Percentiles rank a stretch among this genome's conserved stretches.
Conservation (phyloP, 176 grass and related monocot genomes). For the Dactylis glomerata region DNA sequence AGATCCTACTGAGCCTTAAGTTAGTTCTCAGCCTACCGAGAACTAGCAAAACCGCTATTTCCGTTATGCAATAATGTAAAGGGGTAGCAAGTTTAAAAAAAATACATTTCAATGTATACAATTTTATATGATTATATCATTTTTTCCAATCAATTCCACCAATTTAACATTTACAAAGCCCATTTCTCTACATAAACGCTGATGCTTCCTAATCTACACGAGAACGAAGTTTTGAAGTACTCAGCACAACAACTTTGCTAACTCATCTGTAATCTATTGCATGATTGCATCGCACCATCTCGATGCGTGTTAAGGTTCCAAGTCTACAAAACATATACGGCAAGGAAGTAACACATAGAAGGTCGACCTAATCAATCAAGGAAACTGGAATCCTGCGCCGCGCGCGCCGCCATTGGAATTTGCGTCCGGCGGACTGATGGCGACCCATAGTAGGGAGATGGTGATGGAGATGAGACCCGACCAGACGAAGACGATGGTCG, state of each 20-base stretch:
- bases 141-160: background rate
- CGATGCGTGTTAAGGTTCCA: background rate
- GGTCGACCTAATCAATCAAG: background rate
- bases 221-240: background rate
- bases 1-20: too few species aligned
- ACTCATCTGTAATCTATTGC: too few species aligned
- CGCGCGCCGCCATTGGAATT: background rate
- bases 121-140: background rate
- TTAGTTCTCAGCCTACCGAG: too few species aligned
- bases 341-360: background rate
- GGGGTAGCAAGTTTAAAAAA: too few species aligned
- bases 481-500: slow-evolving; percentile 31
- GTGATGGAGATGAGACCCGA: slow-evolving; percentile 35
- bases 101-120: too few species aligned
- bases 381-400: background rate
- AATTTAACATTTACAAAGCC: background rate
- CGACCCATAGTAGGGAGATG: slow-evolving; percentile 26
- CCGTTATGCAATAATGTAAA: too few species aligned
- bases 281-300: background rate
- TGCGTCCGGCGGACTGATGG: slow-evolving; percentile 16
- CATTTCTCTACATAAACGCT: background rate
- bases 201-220: background rate
- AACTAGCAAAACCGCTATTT: too few species aligned
- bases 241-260: background rate
- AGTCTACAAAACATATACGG: background rate